A percentile compares a stretch with the other conserved stretches of the same genome.
Conservation (phyloP, 2,329 filamentous ascomycete species). For the Xylogone sp. region DNA sequence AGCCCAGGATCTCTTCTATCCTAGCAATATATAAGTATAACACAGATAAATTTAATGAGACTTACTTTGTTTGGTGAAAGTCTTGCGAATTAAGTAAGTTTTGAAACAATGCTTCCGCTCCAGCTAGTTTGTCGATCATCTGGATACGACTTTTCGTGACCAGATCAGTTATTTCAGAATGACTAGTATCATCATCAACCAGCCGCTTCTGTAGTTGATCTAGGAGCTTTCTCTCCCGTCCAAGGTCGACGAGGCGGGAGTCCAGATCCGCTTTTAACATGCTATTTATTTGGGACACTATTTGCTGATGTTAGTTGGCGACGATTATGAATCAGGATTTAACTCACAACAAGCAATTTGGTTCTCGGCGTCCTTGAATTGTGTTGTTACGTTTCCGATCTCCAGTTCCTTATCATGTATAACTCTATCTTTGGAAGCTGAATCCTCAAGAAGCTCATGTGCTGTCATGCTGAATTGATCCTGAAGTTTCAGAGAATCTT, state of each 20-base stretch:
- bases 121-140: constrained; percentile 12
- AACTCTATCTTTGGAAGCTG: neutral
- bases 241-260: constrained; percentile 10
- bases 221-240: constrained; percentile 8
- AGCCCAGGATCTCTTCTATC: constrained; percentile 14
- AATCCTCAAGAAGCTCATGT: neutral
- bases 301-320: neutral
- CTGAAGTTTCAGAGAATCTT: constrained; percentile 2
- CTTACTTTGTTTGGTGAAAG: constrained; percentile 25
- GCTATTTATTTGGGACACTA: neutral
- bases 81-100: constrained; percentile 12
- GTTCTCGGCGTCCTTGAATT: neutral
- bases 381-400: neutral
- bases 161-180: constrained; percentile 17
- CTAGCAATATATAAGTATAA: no score
- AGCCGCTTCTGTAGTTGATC: constrained; percentile 17
- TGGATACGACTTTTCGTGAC: constrained; percentile 14
- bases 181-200: constrained; percentile 6
- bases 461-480: neutral
- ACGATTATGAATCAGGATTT: neutral
- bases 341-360: neutral
- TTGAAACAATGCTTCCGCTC: constrained; percentile 16
- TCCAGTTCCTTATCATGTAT: neutral
- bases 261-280: constrained; percentile 12
- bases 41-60: no score